Evolutionary conservation across 352 stramenopile genomes (phyloP), one percentile per base, ranked within the genome.

Genomic region (Globisporangium spiculum): DNA sequence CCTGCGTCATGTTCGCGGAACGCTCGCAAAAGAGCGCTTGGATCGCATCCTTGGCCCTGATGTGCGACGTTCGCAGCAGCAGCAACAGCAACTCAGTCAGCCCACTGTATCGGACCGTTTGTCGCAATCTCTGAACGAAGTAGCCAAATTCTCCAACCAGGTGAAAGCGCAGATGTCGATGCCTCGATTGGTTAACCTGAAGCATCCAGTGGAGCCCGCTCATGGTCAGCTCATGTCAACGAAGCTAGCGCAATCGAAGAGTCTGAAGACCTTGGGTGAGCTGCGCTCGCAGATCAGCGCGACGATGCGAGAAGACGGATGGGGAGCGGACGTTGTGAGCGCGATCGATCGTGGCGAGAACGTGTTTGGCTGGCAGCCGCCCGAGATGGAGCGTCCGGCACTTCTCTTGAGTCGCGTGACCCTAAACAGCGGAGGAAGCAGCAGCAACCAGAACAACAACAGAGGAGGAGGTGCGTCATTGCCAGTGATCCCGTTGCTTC

Each of bases 341-440:
- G 83, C 86, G 9, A 91, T 93, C 60, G 68, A 71, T 27, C 71
- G 70, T 2, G 86, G 83, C 10, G 86, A 93, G 64, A 88, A 72
- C 10, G 75, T 90, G 27, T 93, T 93, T 66, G 86, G 83, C n/a
- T 93, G 79, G 82, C 77, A 88, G 65, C 80, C 83, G 12, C 81
- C 83, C 1, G 81, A 93, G 74, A 89, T 90, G 73, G 85, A 91
- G 69, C 78, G 83, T 1, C 83, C 85, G 1, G 78, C 83, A 1
- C 73, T 91, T 54, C 68, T 90, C 24, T 62, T 88, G 22, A 77
- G 85, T 41, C 85, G 85, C 26, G 77, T 91, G 41, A 93, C 83
- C 46, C 64, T 91, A 48, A 65, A 66, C 18, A 63, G 34, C 27
- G 66, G 24, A 46, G 60, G 44, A 24, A 27, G 27, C 1, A 27